Evolutionary conservation across 441 rosid genomes (phyloP), one percentile per base, ranked within the genome.

Genomic region (Populus hybrid): DNA sequence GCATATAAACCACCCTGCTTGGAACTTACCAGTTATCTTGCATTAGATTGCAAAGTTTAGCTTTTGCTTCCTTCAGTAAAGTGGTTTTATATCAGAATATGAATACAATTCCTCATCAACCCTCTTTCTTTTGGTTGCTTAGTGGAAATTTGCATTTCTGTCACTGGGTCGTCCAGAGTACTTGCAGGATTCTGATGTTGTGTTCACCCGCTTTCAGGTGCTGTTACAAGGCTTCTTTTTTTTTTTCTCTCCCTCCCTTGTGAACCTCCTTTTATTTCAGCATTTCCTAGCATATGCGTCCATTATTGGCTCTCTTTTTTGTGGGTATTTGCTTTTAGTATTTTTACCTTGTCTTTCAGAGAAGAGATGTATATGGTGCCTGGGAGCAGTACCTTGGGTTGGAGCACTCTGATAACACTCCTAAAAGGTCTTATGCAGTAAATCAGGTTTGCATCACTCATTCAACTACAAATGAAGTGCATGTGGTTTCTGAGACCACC

Each of bases 361-460:
- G 94, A 78, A 90, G 95, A 88, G 98, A 92, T 81, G 91, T 90
- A 54, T 95, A 95, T 75, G 96, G 99, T 75, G 94, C 95, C 34
- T 94, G 95, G 95, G 97, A 92, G 85, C 97, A 92, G 79, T 95
- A 94, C 84, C 98, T 94, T 76, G 98, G 99, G 79, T 81, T 95
- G 88, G 98, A 95, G 87, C 98, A 95, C 79, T 75, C 90, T 66
- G 93, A 94, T 77, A 93, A 88, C 83, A 81, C 89, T 72, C 97
- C 99, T 18, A 94, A 92, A 88, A 89, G 98, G 83, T 88, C 98
- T 67, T 91, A 89, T 84, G 81, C 91, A 0, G 93, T 86, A 80
- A 92, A 95, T 83, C 98, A 95, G 95, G 99, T 94, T 81, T 74
- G 63, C 59, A 3, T 36, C 38, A 7, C 50, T 61, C 67, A 7